phyloP scores from a whole-genome alignment of 2,329 filamentous ascomycete genomes.

The Hypomyces perniciosus region DNA sequence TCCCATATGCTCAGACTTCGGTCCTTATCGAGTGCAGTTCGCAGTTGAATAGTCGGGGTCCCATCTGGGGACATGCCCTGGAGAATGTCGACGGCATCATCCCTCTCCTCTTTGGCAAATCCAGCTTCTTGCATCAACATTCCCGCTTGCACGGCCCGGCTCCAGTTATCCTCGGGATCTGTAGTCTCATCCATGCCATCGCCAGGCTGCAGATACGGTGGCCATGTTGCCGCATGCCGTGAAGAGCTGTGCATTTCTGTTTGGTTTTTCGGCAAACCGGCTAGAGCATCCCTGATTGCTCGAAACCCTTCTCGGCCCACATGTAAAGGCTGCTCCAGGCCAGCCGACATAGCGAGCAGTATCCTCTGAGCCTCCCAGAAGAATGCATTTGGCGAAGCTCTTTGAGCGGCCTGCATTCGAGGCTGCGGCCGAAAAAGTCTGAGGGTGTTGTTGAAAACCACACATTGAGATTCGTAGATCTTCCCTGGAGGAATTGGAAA shows the following conservation, averaged over 20 bases:
- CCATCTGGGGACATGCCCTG: conserved; percentile 46
- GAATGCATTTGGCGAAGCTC: conserved; percentile 25
- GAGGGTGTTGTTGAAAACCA: conserved; percentile 27
- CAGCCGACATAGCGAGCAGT: conserved; percentile 46
- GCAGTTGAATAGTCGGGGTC: conserved; percentile 52
- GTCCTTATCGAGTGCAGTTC: conserved; percentile 16
- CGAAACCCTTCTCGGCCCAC: conserved; percentile 47
- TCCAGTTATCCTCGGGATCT: conserved; percentile 46
- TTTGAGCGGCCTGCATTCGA: conserved; percentile 19
- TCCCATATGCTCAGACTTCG: conserved; percentile 41
- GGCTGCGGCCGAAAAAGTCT: conserved; percentile 22
- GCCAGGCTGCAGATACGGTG: conserved; percentile 51
- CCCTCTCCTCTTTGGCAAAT: conserved; percentile 41
- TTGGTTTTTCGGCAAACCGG: conserved; percentile 47
- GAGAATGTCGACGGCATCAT: conserved; percentile 45
- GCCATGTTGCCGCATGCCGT: conserved; percentile 50
- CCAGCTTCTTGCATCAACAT: conserved; percentile 52
- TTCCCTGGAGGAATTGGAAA: conserved; percentile 13
- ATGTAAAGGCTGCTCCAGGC: conserved; percentile 42
- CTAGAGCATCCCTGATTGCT: conserved; percentile 48
- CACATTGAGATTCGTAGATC: conserved; percentile 24
- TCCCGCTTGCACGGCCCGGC: conserved; percentile 47
- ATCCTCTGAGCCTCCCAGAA: conserved; percentile 52
- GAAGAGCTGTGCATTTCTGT: conserved; percentile 43
- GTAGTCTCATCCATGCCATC: conserved; percentile 55